Evolutionary conservation across 345 rosid genomes (phyloP).

Genomic region (Pistacia atlantica): DNA sequence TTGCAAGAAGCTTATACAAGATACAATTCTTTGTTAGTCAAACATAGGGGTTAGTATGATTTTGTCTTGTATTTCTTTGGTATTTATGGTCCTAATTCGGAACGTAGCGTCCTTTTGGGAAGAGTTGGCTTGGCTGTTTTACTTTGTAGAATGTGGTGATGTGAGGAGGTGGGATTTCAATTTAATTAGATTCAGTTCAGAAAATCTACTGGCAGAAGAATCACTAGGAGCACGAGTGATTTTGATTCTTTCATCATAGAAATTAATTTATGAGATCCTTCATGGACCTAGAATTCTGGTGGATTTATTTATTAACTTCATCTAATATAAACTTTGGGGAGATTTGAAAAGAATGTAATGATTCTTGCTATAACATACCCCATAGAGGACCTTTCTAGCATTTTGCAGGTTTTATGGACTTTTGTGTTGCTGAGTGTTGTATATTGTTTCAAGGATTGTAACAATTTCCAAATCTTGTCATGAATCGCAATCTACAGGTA

Average conservation of each 20-base stretch:
- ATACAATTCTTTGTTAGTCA: neutral
- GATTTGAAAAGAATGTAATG: neutral
- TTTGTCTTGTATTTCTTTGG: neutral
- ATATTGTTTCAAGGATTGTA: neutral
- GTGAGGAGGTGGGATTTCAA: neutral
- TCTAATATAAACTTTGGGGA: neutral
- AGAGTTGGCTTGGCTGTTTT: neutral
- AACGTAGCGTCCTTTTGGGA: neutral
- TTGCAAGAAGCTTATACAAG: neutral
- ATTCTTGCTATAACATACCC: neutral
- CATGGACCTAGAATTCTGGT: neutral
- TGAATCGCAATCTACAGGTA: constrained; percentile 46
- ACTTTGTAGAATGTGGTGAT: neutral
- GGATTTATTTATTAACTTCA: neutral
- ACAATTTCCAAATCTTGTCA: neutral
- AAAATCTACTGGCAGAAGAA: neutral
- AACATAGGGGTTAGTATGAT: neutral
- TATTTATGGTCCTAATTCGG: neutral
- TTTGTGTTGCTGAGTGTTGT: neutral
- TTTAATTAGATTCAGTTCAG: neutral
- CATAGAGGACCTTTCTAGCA: neutral
- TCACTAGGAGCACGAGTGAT: neutral
- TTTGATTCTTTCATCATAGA: neutral
- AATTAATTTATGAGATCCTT: neutral
- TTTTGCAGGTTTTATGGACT: neutral